Base-by-base conservation (phyloP, 768 basidiomycete species). In the Pleurotus giganteus region DNA sequence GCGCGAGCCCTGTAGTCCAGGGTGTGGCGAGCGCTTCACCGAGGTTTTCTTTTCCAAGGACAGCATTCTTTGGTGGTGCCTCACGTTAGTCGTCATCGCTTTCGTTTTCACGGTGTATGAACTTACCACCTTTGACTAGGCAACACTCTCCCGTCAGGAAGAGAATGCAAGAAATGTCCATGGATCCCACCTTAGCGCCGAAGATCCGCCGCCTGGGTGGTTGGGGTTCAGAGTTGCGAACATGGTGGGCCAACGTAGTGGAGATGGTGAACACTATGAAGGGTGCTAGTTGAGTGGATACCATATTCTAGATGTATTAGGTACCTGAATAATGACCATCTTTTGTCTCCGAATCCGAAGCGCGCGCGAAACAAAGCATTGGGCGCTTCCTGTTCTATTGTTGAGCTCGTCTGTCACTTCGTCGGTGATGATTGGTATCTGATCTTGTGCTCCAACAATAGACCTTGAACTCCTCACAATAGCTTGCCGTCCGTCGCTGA, bases 161-260 rank as follows among this genome's bases (percentile, higher is more conserved):
- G 19, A 59, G 61, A 13, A 59, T 67, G 44, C 15, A 46, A 12
- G 68, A 55, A 4, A 59, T 60, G 29, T 71, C 79, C 69, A 44
- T 53, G 1, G 50, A 64, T 24, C 65, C 71, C 12, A 36, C 54
- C 6, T 13, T 50, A 8, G 43, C 60, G 2, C 63, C 64, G 23
- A 75, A 70, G 52, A 81, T 82, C 81, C 65, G 72, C 27, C 69
- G 80, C 47, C 59, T 84, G 24, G 77, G 81, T 1, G 83, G 83
- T 11, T 84, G 79, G 72, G 75, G 77, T 6, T 58, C 60, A 1
- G 76, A 79, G 37, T 57, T 78, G 50, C 64, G 60, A 13, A 56
- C 37, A 5, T 84, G 83, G 82, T 37, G 76, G 54, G 24, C 43
- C 4, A 66, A 65, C 3, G 73, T 78, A 8, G 54, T 65, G 45